phyloP scores from a whole-genome alignment of 2,329 filamentous ascomycete species.

The Beauveria scarabaeidicola region DNA sequence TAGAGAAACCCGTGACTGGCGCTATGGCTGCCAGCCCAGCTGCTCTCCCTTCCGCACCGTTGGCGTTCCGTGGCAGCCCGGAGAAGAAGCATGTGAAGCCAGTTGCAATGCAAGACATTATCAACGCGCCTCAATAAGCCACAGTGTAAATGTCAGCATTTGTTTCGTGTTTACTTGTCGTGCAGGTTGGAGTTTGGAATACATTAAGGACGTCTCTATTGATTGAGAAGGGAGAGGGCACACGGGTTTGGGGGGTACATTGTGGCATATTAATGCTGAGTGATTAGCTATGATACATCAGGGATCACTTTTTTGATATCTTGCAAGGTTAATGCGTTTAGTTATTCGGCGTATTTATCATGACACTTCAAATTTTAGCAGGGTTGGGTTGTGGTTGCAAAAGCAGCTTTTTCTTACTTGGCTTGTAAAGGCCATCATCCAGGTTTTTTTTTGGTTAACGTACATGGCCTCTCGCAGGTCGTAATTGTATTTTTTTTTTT shows the following conservation, averaged over 20 bases:
- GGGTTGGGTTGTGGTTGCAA: no score
- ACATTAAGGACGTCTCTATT: neutral
- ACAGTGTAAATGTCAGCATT: neutral
- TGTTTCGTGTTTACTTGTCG: constrained; percentile 16
- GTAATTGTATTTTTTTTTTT: no score
- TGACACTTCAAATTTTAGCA: neutral
- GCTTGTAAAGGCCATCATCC: no score
- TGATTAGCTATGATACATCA: neutral
- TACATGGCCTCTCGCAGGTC: no score
- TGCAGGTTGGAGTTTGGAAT: constrained; percentile 10
- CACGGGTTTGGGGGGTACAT: neutral
- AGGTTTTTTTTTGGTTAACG: no score
- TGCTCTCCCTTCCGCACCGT: constrained; percentile 31
- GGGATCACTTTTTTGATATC: neutral
- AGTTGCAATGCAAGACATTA: constrained; percentile 20
- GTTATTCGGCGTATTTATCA: neutral
- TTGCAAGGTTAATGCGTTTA: neutral
- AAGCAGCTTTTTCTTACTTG: no score
- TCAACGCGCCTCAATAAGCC: neutral
- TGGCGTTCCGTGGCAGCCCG: constrained; percentile 54
- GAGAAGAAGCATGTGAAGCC: constrained; percentile 41
- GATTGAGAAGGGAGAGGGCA: neutral
- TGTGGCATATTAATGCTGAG: neutral
- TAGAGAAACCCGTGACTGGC: constrained; percentile 5
- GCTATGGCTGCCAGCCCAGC: constrained; percentile 22